phyloP scores from a whole-genome alignment of 1,284 basidiomycete genomes.

The Anthracocystis setariae region DNA sequence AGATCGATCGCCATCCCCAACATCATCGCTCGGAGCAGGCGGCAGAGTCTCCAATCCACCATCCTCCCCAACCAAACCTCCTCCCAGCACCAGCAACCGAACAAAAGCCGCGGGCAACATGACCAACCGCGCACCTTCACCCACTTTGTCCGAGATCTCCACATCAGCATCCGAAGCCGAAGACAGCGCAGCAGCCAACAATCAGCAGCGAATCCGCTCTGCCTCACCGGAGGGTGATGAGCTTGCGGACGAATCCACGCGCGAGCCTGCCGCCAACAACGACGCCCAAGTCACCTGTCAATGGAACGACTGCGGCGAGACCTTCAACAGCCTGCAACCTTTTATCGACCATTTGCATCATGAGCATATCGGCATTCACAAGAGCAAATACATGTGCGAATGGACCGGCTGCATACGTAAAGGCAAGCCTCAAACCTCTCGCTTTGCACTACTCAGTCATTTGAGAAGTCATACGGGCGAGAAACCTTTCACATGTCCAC shows the following conservation, averaged over 20 bases:
- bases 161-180: conserved; percentile 59
- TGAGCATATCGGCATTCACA: conserved; percentile 82
- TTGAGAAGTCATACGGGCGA: conserved; percentile 84
- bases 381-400: conserved; percentile 86
- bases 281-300: conserved; percentile 71
- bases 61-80: conserved; percentile 41
- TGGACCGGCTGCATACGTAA: conserved; percentile 83
- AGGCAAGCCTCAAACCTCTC: conserved; percentile 82
- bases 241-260: conserved; percentile 36
- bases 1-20: conserved; percentile 37
- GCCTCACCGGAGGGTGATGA: conserved; percentile 47
- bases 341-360: conserved; percentile 82
- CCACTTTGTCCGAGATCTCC: conserved; percentile 47
- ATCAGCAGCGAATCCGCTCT: conserved; percentile 20
- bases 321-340: conserved; percentile 77
- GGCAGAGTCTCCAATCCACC: conserved; percentile 30
- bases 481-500: conserved; percentile 85
- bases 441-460: conserved; percentile 86
- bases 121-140: conserved; percentile 28
- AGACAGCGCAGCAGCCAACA: conserved; percentile 8
- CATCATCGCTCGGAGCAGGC: conserved; percentile 23
- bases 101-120: conserved; percentile 4
- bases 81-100: conserved; percentile 10
- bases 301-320: conserved; percentile 80
- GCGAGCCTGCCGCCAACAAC: conserved; percentile 15